Conservation (phyloP, 192 early-diverging fungal species). For the Coemansia sp. region DNA sequence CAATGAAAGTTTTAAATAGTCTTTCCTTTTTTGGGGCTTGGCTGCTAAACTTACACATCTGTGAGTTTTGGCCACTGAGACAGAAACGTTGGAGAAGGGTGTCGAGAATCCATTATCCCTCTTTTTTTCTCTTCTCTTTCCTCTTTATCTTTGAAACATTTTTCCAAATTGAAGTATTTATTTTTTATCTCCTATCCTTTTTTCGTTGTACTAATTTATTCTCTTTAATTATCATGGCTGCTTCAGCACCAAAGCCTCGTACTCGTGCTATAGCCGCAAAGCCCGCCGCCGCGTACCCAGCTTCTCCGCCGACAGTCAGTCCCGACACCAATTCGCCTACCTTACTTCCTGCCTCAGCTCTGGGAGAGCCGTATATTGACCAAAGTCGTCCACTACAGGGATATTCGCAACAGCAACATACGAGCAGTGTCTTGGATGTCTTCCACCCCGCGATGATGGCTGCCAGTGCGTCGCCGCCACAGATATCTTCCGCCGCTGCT, state of each 20-base stretch:
- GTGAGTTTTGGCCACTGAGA: neutral
- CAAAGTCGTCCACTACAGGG: neutral
- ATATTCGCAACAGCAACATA: neutral
- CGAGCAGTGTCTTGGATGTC: neutral
- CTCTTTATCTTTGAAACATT: neutral
- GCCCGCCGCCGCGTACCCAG: neutral
- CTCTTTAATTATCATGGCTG: neutral
- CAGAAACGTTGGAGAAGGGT: neutral
- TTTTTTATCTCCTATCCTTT: conserved; percentile 5
- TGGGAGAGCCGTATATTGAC: conserved; percentile 14
- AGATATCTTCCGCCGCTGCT: neutral
- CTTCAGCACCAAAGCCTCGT: neutral
- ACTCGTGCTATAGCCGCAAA: conserved; percentile 8
- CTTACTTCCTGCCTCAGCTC: neutral
- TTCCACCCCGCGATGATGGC: neutral
- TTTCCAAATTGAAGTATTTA: neutral
- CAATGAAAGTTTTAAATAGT: neutral
- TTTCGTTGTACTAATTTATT: conserved; percentile 4
- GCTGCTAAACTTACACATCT: neutral
- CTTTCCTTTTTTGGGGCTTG: neutral
- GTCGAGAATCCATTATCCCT: neutral
- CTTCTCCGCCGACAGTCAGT: conserved; percentile 8
- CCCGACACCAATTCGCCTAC: conserved; percentile 6
- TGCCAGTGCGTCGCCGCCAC: neutral
- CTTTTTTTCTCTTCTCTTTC: neutral